Base-by-base conservation (phyloP, 139 green algal species). In the Spirogloea muscicola region DNA sequence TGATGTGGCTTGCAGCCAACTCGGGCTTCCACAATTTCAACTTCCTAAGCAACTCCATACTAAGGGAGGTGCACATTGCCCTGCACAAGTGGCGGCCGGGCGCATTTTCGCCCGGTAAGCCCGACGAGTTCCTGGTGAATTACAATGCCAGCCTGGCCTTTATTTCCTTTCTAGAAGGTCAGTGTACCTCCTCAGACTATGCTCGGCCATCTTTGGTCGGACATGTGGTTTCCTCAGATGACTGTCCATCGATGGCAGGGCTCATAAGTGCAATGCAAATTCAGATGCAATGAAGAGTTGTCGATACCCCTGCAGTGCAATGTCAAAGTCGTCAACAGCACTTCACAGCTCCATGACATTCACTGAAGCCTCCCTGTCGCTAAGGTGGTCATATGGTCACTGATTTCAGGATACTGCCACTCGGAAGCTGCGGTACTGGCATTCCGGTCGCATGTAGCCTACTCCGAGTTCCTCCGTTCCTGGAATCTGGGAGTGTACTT, bases 401-500 rank as follows among this genome's bases (percentile, higher is more conserved):
- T n/a, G n/a, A n/a, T n/a, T n/a, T 3, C 72, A 80, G 72, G 49
- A 3, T 80, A 78, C 37, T 77, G 64, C 66, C 40, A 57, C 7
- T 88, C 72, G 18, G 64, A 77, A 10, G 71, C 72, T 1, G 68
- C 77, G 1, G 48, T 93, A 40, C 79, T 86, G n/a, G 51, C 63
- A 4, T 84, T 98, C 49, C 74, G 91, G 0, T 62, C 36, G 3
- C 86, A 74, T 7, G 18, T 75, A 34, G 80, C 86, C 4, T 85
- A 88, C 57, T 38, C 74, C 1, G 79, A 78, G 25, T 96, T 92
- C 68, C 36, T 87, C 33, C 86, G 86, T 65, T 74, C 86, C 13
- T 98, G 93, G 93, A 97, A 97, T 80, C 79, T 95, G 5, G 65
- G 76, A 0, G 93, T 94, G 13, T 98, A 98, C 86, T 97, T 94